Evolutionary conservation across 108 stramenopile species (phyloP).

Genomic region (Cyclostephanos tholiformis): DNA sequence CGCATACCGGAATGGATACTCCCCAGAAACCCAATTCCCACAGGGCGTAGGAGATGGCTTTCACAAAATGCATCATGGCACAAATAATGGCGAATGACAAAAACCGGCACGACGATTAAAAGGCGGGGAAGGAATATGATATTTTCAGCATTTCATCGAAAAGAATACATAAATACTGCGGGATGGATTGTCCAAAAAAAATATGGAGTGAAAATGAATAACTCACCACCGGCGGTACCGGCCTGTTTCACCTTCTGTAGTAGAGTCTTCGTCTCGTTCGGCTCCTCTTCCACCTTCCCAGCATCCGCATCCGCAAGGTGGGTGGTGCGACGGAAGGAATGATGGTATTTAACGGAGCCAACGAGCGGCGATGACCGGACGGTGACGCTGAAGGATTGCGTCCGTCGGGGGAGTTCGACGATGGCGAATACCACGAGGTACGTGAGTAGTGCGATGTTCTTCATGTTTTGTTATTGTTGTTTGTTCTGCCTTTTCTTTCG

Average conservation of each 20-base stretch:
- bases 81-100: neutral
- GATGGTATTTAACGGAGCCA: too few species aligned
- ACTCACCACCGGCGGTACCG: constrained; percentile 16
- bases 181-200: neutral
- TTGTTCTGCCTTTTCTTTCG: too few species aligned
- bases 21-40: constrained; percentile 74
- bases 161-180: too few species aligned
- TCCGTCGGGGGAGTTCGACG: too few species aligned
- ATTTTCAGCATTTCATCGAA: neutral
- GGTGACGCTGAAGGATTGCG: too few species aligned
- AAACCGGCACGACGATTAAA: neutral
- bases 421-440: too few species aligned
- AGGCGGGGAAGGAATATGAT: neutral
- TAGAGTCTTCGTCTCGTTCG: constrained; percentile 6
- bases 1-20: constrained; percentile 72
- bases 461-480: too few species aligned
- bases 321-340: too few species aligned
- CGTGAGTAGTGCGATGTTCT: too few species aligned
- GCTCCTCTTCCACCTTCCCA: neutral
- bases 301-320: neutral
- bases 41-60: constrained; percentile 44
- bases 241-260: constrained; percentile 20
- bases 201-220: neutral
- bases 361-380: too few species aligned
- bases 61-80: too few species aligned